Base-by-base conservation (phyloP, 441 rosid species). In the Euphorbia corollata region DNA sequence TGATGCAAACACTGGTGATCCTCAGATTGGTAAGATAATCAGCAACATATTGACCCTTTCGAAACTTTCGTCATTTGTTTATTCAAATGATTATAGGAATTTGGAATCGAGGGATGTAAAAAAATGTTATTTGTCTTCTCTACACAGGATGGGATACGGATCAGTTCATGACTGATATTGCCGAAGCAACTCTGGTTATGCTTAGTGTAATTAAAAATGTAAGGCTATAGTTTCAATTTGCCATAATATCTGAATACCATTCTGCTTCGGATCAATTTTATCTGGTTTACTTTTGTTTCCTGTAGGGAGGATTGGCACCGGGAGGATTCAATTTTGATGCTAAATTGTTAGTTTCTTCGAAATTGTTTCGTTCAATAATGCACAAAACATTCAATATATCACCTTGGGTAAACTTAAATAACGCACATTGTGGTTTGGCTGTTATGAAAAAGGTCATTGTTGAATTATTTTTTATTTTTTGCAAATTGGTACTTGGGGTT, bases 321-420 rank as follows among this genome's bases (percentile, higher is more conserved):
- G 99, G 99, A 69, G 99, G 99, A 50, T 89, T 94, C 87, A 94
- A 94, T 82, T 94, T 94, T 19, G 99, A 94, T 74, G 98, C 99
- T 34, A 94, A 94, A 87, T 72, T 94, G 98, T 94, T 59, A 79
- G 88, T 71, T 24, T 64, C 58, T 47, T 34, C 10, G 15, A 60
- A 3, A 27, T 45, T 38, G 47, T 20, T 20, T 61, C 36, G 27
- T 69, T 36, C 47, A 51, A 8, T 38, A n/a, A 39, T 36, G 7
- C n/a, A 13, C 5, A 30, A 47, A 51, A 9, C 47, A 62, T 62
- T 43, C 1, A 18, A 9, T 39, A 36, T 48, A 22, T 66, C 38
- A 6, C 54, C 23, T 22, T 39, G 38, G 0, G 16, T 9, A 27
- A 27, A 27, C 32, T 27, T 27, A 1, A 27, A 27, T n/a, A 27